A percentile compares a stretch with the other conserved stretches of the same genome.
These are phyloP conservation scores for Candida smagusa DNA, from an alignment of 1,139 yeast genomes.

Conservation along the genomic window DNA sequence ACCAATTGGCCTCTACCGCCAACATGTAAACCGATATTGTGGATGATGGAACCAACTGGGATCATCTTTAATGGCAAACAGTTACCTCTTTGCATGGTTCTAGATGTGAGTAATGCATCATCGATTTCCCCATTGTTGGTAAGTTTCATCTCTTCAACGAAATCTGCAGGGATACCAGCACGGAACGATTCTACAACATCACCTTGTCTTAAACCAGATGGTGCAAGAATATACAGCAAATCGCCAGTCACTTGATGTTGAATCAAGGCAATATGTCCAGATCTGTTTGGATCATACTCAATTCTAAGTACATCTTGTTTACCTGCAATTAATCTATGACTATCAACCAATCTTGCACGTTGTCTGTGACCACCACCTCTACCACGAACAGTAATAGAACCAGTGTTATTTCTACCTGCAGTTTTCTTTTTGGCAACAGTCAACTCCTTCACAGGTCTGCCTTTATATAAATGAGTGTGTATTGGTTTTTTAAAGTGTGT, in stretches of 20 bases:
- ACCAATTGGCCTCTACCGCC: conserved; percentile 90
- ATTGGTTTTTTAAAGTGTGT: conserved; percentile 89
- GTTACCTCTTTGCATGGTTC: conserved; percentile 90
- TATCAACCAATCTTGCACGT: conserved; percentile 80
- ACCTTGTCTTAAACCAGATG: conserved; percentile 91
- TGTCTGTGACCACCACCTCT: conserved; percentile 97
- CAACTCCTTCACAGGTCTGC: conserved; percentile 72
- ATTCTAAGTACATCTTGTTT: conserved; percentile 79
- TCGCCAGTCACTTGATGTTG: conserved; percentile 61
- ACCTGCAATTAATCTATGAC: conserved; percentile 64
- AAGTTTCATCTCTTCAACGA: conserved; percentile 64
- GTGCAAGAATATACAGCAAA: conserved; percentile 79
- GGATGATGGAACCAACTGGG: conserved; percentile 89
- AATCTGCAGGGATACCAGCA: conserved; percentile 76
- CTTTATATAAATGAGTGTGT: conserved; percentile 83
- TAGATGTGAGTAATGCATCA: conserved; percentile 85
- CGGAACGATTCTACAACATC: conserved; percentile 89
- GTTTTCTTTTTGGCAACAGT: conserved; percentile 71
- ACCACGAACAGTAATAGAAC: conserved; percentile 87
- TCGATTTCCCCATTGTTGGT: conserved; percentile 75
- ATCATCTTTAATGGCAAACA: conserved; percentile 90
- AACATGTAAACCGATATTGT: conserved; percentile 74
- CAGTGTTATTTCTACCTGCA: conserved; percentile 89
- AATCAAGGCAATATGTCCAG: conserved; percentile 88
- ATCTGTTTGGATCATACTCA: conserved; percentile 94